phyloP scores from a whole-genome alignment of 306 rosid species.

The Cucurbita maxima region DNA sequence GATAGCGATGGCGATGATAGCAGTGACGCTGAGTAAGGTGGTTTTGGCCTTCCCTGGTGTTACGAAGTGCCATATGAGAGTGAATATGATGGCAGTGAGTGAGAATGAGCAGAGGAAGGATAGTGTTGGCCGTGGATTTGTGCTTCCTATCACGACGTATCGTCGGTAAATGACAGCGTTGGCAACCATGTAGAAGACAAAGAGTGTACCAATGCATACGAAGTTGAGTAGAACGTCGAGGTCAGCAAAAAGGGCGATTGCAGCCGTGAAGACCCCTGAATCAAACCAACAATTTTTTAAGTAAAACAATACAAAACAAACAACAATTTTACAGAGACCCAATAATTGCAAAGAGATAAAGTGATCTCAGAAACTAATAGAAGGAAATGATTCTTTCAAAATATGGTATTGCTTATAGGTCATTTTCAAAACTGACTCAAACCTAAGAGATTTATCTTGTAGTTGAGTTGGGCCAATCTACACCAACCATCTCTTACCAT shows the following conservation, averaged over 20 bases:
- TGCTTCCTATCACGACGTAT: constrained; percentile 50
- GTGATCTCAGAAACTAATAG: not conserved
- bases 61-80: constrained; percentile 54
- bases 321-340: not conserved
- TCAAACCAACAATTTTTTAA: not conserved
- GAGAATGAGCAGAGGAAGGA: constrained; percentile 63
- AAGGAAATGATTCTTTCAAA: not conserved
- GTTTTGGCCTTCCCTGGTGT: constrained; percentile 40
- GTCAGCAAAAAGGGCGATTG: constrained; percentile 73
- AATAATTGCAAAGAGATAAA: not conserved
- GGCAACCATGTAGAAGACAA: constrained; percentile 96
- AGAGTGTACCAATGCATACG: constrained; percentile 85
- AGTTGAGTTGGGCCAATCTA: not conserved
- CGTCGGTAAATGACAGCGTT: constrained; percentile 80
- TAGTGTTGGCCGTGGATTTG: constrained; percentile 76
- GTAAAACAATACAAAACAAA: not conserved
- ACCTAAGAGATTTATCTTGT: not conserved
- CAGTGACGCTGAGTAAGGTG: constrained; percentile 34
- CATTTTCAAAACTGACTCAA: not conserved
- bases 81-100: constrained; percentile 38
- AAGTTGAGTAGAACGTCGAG: constrained; percentile 57
- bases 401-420: not conserved
- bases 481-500: not conserved
- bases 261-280: constrained; percentile 83
- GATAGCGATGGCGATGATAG: constrained; percentile 29